These are phyloP conservation scores for Paramyrothecium roridum DNA, from an alignment of 2,329 filamentous ascomycete genomes.

Conservation along the genomic window DNA sequence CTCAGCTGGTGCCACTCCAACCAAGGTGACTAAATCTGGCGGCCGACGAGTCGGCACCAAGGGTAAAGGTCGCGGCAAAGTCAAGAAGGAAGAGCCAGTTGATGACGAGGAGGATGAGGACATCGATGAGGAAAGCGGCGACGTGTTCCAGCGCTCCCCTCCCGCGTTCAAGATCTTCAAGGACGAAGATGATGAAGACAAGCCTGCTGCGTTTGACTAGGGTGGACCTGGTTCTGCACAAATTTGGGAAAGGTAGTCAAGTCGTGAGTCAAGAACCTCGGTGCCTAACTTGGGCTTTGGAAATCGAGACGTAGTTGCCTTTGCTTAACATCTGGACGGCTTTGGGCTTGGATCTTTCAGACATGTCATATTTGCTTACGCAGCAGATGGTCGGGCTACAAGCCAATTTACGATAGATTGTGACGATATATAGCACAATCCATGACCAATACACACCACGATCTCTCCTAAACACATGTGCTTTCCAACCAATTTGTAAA, in stretches of 20 bases:
- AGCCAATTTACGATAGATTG: background rate
- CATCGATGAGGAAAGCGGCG: background rate
- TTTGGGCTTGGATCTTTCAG: too few relatives aligned
- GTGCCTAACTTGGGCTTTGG: background rate
- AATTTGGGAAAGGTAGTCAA: background rate
- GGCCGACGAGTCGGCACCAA: conserved; percentile 16
- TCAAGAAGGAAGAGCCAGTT: conserved; percentile 16
- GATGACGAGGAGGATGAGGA: conserved; percentile 5
- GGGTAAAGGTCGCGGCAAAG: conserved; percentile 15
- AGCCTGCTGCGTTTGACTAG: background rate
- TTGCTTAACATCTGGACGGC: too few relatives aligned
- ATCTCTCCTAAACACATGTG: too few relatives aligned
- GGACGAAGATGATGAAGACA: conserved; percentile 11
- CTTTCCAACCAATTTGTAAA: too few relatives aligned
- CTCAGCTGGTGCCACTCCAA: background rate
- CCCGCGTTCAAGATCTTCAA: conserved; percentile 13
- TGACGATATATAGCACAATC: too few relatives aligned
- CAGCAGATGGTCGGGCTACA: background rate
- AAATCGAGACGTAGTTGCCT: too few relatives aligned
- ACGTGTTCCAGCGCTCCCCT: background rate
- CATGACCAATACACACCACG: too few relatives aligned
- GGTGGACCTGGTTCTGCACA: background rate
- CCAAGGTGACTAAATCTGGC: conserved; percentile 20
- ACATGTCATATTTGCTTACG: too few relatives aligned
- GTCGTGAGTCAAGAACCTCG: background rate